A percentile compares a stretch with the other conserved stretches of the same genome.
phyloP scores from a whole-genome alignment of 2,329 filamentous ascomycete genomes.

The Microthyrium microscopicum region DNA sequence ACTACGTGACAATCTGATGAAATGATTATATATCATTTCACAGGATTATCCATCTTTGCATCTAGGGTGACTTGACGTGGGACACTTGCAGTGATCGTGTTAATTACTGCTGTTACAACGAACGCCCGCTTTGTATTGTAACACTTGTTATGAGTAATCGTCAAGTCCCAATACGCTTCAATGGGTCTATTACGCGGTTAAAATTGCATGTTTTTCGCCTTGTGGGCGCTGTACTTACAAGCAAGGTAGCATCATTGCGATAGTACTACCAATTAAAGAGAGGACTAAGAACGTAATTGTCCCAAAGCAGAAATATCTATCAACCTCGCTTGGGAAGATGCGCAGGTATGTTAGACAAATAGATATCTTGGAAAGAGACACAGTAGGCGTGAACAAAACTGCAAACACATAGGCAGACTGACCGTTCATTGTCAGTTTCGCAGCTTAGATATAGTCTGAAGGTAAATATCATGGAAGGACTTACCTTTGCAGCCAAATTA shows the following conservation, averaged over 20 bases:
- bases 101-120: not conserved
- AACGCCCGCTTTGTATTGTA: not conserved
- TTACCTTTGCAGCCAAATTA: not conserved
- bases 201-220: too few relatives aligned
- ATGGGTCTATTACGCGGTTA: too few relatives aligned
- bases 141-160: not conserved
- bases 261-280: not conserved
- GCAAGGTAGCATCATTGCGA: slow-evolving; percentile 1
- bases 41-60: too few relatives aligned
- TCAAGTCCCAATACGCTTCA: too few relatives aligned
- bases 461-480: not conserved
- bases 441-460: not conserved
- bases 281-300: not conserved
- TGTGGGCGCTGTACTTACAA: not conserved
- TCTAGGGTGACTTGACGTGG: too few relatives aligned
- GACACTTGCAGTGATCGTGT: too few relatives aligned
- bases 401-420: not conserved
- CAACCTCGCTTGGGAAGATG: not conserved
- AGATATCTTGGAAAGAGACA: slow-evolving; percentile 1
- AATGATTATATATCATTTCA: too few relatives aligned
- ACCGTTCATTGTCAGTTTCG: too few relatives aligned
- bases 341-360: not conserved
- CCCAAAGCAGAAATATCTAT: not conserved
- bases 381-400: not conserved
- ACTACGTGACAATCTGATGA: too few relatives aligned